Conservation (phyloP, 495 filamentous ascomycete species). For the Collariella sp. region DNA sequence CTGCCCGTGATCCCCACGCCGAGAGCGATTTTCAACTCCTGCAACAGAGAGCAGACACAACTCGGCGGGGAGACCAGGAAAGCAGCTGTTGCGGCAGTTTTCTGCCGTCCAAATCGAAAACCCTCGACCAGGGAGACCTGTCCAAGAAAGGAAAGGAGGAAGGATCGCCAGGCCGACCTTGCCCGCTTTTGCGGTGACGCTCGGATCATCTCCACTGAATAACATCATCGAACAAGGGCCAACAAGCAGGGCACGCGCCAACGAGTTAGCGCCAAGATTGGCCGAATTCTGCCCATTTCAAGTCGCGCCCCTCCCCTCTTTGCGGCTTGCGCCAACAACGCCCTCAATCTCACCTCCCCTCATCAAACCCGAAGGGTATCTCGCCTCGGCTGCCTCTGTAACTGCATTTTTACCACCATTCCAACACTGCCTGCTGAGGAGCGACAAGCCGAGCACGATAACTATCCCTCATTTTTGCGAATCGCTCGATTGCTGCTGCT, state of each 20-base stretch:
- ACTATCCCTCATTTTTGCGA: background rate
- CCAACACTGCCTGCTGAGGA: background rate
- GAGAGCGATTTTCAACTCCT: too few species aligned
- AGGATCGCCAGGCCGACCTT: background rate
- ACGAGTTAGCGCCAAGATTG: constrained; percentile 26
- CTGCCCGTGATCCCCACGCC: too few species aligned
- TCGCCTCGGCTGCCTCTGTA: background rate
- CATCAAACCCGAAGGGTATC: background rate
- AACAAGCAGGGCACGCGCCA: constrained; percentile 12
- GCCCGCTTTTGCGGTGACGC: background rate
- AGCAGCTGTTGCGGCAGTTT: too few species aligned
- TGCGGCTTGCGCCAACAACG: background rate
- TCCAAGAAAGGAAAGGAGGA: background rate
- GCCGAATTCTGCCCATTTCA: constrained; percentile 18
- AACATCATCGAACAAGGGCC: constrained; percentile 27
- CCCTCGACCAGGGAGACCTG: background rate
- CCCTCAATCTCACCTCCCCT: background rate
- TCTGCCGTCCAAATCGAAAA: background rate
- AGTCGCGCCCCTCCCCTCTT: constrained; percentile 10
- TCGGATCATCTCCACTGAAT: constrained; percentile 21
- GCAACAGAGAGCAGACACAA: too few species aligned
- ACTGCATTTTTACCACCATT: background rate
- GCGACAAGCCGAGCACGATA: background rate
- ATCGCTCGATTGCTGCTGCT: background rate
- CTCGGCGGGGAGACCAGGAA: too few species aligned